These are phyloP conservation scores for Scutellaria minor DNA, from an alignment of 257 asterid species.

Conservation along the genomic window DNA sequence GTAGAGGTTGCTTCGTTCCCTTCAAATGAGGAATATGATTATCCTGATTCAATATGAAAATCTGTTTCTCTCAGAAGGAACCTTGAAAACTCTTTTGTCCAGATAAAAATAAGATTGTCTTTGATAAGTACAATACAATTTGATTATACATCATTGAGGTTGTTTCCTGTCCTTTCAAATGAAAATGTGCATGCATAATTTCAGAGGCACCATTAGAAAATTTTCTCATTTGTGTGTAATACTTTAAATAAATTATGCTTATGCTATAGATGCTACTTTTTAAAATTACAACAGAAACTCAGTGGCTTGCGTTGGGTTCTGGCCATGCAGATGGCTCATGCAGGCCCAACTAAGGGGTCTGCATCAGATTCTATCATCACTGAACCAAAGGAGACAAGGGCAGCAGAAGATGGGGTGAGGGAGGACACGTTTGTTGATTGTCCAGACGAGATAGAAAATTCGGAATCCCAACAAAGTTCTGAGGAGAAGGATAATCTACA, in stretches of 20 bases:
- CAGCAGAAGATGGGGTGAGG: slow-evolving; percentile 66
- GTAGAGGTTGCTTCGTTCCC: no score
- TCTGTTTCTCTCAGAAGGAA: background rate
- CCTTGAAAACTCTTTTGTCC: background rate
- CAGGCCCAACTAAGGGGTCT: slow-evolving; percentile 30
- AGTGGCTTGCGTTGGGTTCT: slow-evolving; percentile 33
- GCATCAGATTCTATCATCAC: slow-evolving; percentile 40
- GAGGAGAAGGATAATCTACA: slow-evolving; percentile 54
- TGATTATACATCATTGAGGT: background rate
- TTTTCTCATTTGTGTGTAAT: background rate
- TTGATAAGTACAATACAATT: background rate
- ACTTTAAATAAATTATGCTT: background rate
- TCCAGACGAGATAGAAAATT: slow-evolving; percentile 84
- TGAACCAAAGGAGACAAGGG: slow-evolving; percentile 46
- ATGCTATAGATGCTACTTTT: slow-evolving; percentile 6
- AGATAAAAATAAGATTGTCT: background rate
- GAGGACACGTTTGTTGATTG: slow-evolving; percentile 96
- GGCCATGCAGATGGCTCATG: slow-evolving; percentile 48
- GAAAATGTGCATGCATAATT: slow-evolving; percentile 2
- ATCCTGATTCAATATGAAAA: no score
- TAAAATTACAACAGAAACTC: slow-evolving; percentile 20
- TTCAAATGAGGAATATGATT: no score
- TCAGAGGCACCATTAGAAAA: background rate
- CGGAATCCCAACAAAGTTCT: slow-evolving; percentile 61
- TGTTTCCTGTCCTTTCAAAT: slow-evolving; percentile 2